Conservation (phyloP, 140 eudicot genomes). For the Oenanthe javanica region DNA sequence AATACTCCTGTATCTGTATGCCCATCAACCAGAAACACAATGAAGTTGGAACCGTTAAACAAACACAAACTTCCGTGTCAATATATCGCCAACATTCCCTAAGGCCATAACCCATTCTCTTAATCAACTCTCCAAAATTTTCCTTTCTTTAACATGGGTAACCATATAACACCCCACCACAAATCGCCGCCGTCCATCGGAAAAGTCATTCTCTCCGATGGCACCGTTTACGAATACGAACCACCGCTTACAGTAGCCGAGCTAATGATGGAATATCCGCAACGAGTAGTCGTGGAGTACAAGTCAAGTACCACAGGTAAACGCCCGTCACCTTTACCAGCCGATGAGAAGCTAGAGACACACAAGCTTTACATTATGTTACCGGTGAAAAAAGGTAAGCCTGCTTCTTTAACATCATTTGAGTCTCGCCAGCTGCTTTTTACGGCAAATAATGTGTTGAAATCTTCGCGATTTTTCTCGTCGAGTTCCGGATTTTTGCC, state of each 20-base stretch:
- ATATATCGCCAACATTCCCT: background rate
- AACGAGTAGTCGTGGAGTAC: slow-evolving; percentile 62
- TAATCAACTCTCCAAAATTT: background rate
- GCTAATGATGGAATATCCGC: slow-evolving; percentile 82
- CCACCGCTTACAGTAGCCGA: slow-evolving; percentile 64
- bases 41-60: slow-evolving; percentile 3
- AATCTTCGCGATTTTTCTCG: slow-evolving; percentile 24
- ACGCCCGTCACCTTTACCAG: slow-evolving; percentile 56
- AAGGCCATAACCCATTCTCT: background rate
- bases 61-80: background rate
- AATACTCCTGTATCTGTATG: slow-evolving; percentile 3
- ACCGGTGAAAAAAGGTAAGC: slow-evolving; percentile 51
- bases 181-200: slow-evolving; percentile 25
- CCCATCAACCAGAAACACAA: slow-evolving; percentile 45
- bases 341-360: slow-evolving; percentile 52
- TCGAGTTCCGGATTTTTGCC: slow-evolving; percentile 48
- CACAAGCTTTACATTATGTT: slow-evolving; percentile 58
- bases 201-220: slow-evolving; percentile 52
- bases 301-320: slow-evolving; percentile 6
- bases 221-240: slow-evolving; percentile 44
- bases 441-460: slow-evolving; percentile 30
- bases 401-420: slow-evolving; percentile 33
- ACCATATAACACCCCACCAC: slow-evolving; percentile 23
- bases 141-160: slow-evolving; percentile 44
- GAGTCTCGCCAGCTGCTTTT: slow-evolving; percentile 40